Evolutionary conservation across 345 rosid genomes (phyloP), one percentile per base, ranked within the genome.

Genomic region (Acer negundo): DNA sequence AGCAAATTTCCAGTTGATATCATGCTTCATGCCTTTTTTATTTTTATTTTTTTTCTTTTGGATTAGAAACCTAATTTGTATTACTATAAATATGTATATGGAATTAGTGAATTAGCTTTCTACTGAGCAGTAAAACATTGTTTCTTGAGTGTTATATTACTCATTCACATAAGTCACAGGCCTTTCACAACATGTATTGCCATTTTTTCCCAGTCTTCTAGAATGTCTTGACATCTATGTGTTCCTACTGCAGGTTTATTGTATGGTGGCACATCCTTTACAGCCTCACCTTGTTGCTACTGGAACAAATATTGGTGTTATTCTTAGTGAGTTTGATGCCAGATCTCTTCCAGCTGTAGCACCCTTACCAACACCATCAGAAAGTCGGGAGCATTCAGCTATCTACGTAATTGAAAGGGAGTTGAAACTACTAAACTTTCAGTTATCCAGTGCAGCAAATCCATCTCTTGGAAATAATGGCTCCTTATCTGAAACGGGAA

Each of bases 201-300:
- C 31, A 65, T 73, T 62, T 44, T 15, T 71, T 10, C 42, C 64
- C 26, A n/a, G n/a, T 62, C 65, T 59, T 79, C 63, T 69, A 76
- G 62, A 67, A 75, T 74, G 10, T 62, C 31, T 51, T 78, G 82
- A 77, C 74, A 49, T 78, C 81, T 69, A 42, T 58, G 69, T 70
- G 68, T 82, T 82, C 70, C 63, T 77, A 23, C 76, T 81, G 81
- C 87, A 96, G 99, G 98, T 94, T 68, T 94, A 92, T 83, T 94
- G 98, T 81, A 96, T 96, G 98, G 98, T 89, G 76, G 97, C 97
- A 73, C 99, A 96, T 90, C 88, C 95, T 77, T 87, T 96, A 64
- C 99, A 96, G 87, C 99, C 99, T 73, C 98, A 96, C 83, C 97
- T 96, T 66, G 98, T 96, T 65, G 99, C 94, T 72, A 87, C 97